Evolutionary conservation across 805 yeast genomes (phyloP).

Genomic region (Yamadazyma paraphyllophila): DNA sequence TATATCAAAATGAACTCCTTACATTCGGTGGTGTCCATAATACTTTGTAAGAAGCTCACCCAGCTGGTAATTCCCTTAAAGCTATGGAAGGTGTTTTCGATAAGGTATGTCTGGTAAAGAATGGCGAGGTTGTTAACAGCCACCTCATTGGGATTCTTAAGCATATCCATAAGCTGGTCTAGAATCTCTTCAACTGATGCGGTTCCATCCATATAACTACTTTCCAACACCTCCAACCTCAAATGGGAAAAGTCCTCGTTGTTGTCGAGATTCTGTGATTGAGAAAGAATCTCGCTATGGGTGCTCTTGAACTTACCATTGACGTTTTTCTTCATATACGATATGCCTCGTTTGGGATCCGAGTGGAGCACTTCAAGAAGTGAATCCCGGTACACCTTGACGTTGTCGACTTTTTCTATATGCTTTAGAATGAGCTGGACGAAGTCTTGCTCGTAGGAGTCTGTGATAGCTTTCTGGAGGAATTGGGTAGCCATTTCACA

Average conservation of each 20-base stretch:
- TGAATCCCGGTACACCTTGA: constrained; percentile 26
- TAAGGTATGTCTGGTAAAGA: constrained; percentile 24
- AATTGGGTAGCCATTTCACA: constrained; percentile 5
- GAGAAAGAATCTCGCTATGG: constrained; percentile 31
- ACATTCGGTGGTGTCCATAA: constrained; percentile 27
- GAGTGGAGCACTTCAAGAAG: constrained; percentile 31
- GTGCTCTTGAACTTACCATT: constrained; percentile 23
- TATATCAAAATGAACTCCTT: constrained; percentile 26
- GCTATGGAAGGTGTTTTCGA: constrained; percentile 25
- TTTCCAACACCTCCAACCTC: constrained; percentile 36
- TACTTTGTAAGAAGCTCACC: constrained; percentile 32
- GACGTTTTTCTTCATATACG: constrained; percentile 29
- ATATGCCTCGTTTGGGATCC: constrained; percentile 27
- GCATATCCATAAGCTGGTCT: constrained; percentile 21
- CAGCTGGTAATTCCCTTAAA: constrained; percentile 27
- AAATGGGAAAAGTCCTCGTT: constrained; percentile 27
- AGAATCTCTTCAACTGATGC: constrained; percentile 24
- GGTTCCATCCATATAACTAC: constrained; percentile 21
- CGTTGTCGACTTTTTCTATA: constrained; percentile 17
- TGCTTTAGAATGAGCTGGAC: constrained; percentile 9
- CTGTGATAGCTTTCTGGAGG: constrained; percentile 1
- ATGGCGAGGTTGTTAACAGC: constrained; percentile 24
- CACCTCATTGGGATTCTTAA: constrained; percentile 18
- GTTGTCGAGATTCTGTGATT: constrained; percentile 20
- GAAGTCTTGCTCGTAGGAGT: not conserved